Conservation (phyloP, 2,329 filamentous ascomycete species). For the Colletotrichum falcatum region DNA sequence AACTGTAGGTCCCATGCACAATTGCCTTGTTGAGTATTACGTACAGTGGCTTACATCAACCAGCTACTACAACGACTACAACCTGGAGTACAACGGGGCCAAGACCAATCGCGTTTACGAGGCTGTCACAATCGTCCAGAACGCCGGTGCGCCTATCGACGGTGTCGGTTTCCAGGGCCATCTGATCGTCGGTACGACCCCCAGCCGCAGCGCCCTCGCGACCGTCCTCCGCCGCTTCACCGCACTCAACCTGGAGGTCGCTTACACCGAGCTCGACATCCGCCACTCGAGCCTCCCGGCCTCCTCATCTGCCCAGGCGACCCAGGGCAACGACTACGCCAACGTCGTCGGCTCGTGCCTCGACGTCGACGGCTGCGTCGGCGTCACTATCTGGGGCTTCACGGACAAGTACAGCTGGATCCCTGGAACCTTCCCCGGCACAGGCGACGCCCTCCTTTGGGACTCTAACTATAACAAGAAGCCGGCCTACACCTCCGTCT, state of each 20-base stretch:
- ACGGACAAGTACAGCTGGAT: conserved; percentile 44
- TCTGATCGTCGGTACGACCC: conserved; percentile 58
- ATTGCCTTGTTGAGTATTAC: neutral
- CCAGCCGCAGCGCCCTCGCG: conserved; percentile 57
- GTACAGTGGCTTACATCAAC: neutral
- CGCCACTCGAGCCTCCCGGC: conserved; percentile 61
- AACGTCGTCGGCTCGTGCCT: conserved; percentile 1
- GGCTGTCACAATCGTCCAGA: conserved; percentile 52
- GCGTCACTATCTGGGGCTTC: neutral
- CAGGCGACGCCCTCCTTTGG: conserved; percentile 55
- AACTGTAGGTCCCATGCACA: conserved; percentile 54
- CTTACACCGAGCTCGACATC: conserved; percentile 73
- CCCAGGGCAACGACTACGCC: conserved; percentile 1
- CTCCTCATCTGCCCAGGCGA: conserved; percentile 58
- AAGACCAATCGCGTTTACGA: conserved; percentile 52
- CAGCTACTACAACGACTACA: conserved; percentile 71
- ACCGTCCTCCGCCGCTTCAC: conserved; percentile 63
- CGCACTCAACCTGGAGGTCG: conserved; percentile 65
- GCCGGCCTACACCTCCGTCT: conserved; percentile 55
- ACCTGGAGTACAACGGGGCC: conserved; percentile 57
- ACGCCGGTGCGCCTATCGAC: conserved; percentile 60
- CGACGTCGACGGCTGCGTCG: neutral
- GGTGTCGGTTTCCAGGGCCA: conserved; percentile 66
- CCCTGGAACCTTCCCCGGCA: conserved; percentile 53
- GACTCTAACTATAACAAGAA: conserved; percentile 54